Evolutionary conservation across 2,329 filamentous ascomycete genomes (phyloP).

Genomic region (Phialophora verrucosa): DNA sequence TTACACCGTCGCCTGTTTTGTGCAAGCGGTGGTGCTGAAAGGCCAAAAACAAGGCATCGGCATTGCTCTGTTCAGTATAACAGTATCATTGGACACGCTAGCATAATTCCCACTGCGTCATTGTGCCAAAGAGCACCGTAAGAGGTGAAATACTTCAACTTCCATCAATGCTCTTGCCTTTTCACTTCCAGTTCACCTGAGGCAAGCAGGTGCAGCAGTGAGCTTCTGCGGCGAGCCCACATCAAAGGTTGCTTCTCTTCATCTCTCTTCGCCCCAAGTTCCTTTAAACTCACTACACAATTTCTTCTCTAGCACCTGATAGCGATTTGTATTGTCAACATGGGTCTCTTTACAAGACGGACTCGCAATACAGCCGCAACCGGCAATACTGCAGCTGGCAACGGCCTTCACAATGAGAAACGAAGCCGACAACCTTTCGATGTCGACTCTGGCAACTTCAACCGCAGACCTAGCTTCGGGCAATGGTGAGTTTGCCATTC

Average conservation of each 20-base stretch:
- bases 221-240: slow-evolving; percentile 11
- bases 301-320: slow-evolving; percentile 7
- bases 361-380: slow-evolving; percentile 15
- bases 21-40: slow-evolving; percentile 5
- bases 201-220: slow-evolving; percentile 9
- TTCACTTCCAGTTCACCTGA: background rate
- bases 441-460: slow-evolving; percentile 49
- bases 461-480: slow-evolving; percentile 64
- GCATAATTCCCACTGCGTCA: slow-evolving; percentile 16
- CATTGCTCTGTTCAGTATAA: background rate
- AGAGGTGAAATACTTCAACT: slow-evolving; percentile 1
- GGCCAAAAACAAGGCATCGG: slow-evolving; percentile 16
- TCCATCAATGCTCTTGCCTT: slow-evolving; percentile 3
- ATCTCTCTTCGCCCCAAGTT: slow-evolving; percentile 1
- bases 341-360: slow-evolving; percentile 33
- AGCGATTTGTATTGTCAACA: slow-evolving; percentile 15
- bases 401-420: slow-evolving; percentile 11
- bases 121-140: background rate
- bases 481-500: slow-evolving; percentile 60
- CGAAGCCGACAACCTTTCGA: slow-evolving; percentile 30
- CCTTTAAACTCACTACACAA: background rate
- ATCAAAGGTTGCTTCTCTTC: background rate
- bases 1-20: slow-evolving; percentile 6
- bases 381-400: slow-evolving; percentile 16
- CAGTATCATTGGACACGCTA: background rate